Evolutionary conservation across 225 moss, liverwort and hornwort genomes (phyloP).

Genomic region (Climacium dendroides): DNA sequence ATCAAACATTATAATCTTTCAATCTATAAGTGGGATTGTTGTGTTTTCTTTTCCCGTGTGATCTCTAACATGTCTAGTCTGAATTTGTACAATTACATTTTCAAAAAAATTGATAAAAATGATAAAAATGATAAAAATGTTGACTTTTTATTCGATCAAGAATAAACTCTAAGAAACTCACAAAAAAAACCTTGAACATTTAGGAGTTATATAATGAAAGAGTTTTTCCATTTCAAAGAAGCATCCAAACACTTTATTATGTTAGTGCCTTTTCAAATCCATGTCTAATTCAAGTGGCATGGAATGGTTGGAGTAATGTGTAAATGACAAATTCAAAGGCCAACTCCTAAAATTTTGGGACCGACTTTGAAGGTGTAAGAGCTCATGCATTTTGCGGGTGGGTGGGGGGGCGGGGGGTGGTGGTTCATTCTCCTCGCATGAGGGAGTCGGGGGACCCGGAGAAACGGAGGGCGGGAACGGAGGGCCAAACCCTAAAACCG

Average conservation of each 20-base stretch:
- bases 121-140: too few relatives aligned
- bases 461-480: not conserved
- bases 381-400: not conserved
- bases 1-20: too few relatives aligned
- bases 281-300: not conserved
- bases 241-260: not conserved
- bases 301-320: not conserved
- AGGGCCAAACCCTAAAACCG: not conserved
- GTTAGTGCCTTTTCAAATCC: not conserved
- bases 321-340: not conserved
- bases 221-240: rapidly evolving
- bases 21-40: too few relatives aligned
- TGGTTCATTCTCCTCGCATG: too few relatives aligned
- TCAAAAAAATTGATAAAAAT: too few relatives aligned
- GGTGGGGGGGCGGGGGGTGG: too few relatives aligned
- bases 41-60: too few relatives aligned
- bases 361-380: not conserved
- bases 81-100: too few relatives aligned
- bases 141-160: too few relatives aligned
- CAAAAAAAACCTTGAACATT: too few relatives aligned
- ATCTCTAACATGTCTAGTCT: too few relatives aligned
- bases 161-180: too few relatives aligned
- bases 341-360: not conserved
- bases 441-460: not conserved
- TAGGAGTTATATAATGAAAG: not conserved